Evolutionary conservation across 768 basidiomycete species (phyloP), one percentile per base, ranked within the genome.

Genomic region (Cyclocybe cylindracea): DNA sequence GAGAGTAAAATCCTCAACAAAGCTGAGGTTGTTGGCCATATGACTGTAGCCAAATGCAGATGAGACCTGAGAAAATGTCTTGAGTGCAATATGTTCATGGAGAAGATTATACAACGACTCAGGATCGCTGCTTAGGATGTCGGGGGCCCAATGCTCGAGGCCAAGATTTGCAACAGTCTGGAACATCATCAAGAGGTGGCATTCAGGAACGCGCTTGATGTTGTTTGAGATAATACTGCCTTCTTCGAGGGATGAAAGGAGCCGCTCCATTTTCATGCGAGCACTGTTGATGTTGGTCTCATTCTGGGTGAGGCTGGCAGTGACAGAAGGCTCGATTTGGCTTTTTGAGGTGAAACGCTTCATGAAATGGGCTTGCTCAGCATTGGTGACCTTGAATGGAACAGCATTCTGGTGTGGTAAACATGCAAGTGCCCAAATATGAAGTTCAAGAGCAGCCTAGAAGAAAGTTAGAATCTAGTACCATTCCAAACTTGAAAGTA

Each of bases 81-180:
- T 35, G 19, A 59, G 36, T 11, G 58, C 58, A 48, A 59, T 44
- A 39, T 57, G 48, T 32, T 57, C 50, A 14, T 57, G 58, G 5
- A 56, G 48, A 29, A 59, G 42, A 14, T 59, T 59, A 33, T 59
- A 59, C 44, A 53, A 13, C 2, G 58, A 56, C 2, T 50, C 38
- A 10, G 55, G 48, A 39, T 53, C 52, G 4, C 16, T 35, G 16
- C 49, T 38, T 11, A 57, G 46, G 38, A 60, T 24, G 41, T 60
- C 58, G 6, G 58, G 58, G 8, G 55, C 49, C 58, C 58, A 59
- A 2, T 31, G 11, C 18, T 7, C 7, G 39, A 57, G 53, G 3
- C 55, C 55, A 29, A 51, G 14, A 10, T 11, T 33, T 43, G 57
- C 51, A 6, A 58, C 46, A 13, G 43, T 47, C 35, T 46, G 41